A percentile compares a stretch with the other conserved stretches of the same genome.
Conservation (phyloP, 495 filamentous ascomycete species). For the Aspergillus sclerotioniger region DNA sequence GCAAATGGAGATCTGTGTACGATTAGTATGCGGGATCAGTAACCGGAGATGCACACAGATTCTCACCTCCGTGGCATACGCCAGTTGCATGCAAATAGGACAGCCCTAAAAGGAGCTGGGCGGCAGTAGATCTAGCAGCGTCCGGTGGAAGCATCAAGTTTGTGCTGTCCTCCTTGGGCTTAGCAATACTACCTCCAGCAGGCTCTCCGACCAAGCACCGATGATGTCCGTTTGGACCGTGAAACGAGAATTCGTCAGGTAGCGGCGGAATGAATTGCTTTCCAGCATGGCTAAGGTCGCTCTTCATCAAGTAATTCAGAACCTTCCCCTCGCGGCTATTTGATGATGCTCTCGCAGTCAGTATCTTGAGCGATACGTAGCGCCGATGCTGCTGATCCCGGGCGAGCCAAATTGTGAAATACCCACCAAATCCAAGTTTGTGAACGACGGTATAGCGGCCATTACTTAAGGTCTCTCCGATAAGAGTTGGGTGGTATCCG, state of each 20-base stretch:
- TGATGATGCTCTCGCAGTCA: conserved; percentile 19
- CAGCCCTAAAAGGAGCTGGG: conserved; percentile 26
- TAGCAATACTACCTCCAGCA: conserved; percentile 27
- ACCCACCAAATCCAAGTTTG: conserved; percentile 85
- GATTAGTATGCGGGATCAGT: conserved; percentile 15
- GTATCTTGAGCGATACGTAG: conserved; percentile 25
- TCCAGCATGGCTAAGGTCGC: conserved; percentile 16
- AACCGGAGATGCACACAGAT: conserved; percentile 7
- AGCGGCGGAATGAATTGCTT: conserved; percentile 22
- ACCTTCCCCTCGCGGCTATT: conserved; percentile 19
- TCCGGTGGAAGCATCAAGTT: conserved; percentile 28
- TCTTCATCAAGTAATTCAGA: conserved; percentile 17
- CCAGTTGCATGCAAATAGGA: conserved; percentile 24
- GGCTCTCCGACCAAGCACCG: conserved; percentile 30
- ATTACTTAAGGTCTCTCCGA: conserved; percentile 81
- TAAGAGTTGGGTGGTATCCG: conserved; percentile 77
- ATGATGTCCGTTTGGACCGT: conserved; percentile 32
- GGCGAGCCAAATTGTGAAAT: conserved; percentile 79
- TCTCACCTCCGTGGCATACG: conserved; percentile 23
- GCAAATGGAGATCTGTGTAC: conserved; percentile 22
- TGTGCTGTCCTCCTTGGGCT: conserved; percentile 26
- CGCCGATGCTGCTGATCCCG: conserved; percentile 23
- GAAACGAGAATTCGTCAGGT: conserved; percentile 25
- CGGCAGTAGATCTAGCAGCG: conserved; percentile 26
- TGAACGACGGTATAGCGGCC: conserved; percentile 81